Base-by-base conservation (phyloP, 2,329 filamentous ascomycete species). In the Paecilomyces dactylethromorphus region DNA sequence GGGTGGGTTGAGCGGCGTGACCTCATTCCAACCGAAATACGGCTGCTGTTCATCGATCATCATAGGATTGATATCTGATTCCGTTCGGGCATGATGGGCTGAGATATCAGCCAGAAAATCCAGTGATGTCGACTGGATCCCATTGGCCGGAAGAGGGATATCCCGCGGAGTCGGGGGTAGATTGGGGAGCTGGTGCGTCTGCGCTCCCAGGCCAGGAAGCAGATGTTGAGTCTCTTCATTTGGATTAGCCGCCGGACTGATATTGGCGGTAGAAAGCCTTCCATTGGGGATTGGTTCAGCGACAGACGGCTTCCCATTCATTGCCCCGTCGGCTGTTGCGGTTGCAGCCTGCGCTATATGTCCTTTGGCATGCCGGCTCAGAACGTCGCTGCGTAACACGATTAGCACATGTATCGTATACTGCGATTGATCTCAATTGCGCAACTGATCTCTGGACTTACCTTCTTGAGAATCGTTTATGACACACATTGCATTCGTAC, bases 391-490 rank as follows among this genome's bases (percentile, higher is more conserved):
- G 63, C 56, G 55, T 2, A 45, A 45, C 39, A 8, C 39, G n/a
- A 45, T 45, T 18, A 45, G n/a, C 39, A 45, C 39, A 45, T 45
- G 18, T 45, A 33, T 33, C 32, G 32, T 10, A 33, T 10, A 33
- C 32, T 3, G 32, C 12, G 13, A 33, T 33, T 33, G 32, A 50
- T 12, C 12, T 8, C 45, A 50, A 21, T 21, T 50, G 8, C n/a
- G n/a, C n/a, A 50, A 15, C 8, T 50, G 10, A 10, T 21, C 21
- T 3, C 24, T 12, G n/a, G 50, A 29, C 64, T 56, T 65, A 82
- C 81, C 81, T 83, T 70, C 81, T 72, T 21, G 80, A 82, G 65
- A 82, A 83, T 58, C 79, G 76, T 64, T 83, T 83, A 61, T 81
- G 78, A 66, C 81, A 83, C 56, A 80, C 76, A 60, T 73, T 76